Evolutionary conservation across 768 basidiomycete species (phyloP), one percentile per base, ranked within the genome.

Genomic region (Clathrus columnatus): DNA sequence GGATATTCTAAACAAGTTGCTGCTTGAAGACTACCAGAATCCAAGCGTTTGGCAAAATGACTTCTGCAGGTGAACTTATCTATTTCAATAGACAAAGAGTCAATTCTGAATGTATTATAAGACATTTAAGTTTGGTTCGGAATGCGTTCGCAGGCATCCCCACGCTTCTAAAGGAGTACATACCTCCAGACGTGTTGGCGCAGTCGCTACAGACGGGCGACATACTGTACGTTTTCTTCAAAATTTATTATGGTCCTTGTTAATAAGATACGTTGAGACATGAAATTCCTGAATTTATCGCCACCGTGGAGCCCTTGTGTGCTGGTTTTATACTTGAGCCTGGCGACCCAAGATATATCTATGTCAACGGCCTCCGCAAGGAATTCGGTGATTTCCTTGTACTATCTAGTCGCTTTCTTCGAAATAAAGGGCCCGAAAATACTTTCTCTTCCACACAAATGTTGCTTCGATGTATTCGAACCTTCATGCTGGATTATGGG

Each of bases 401-500:
- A 61, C 67, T 73, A 23, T 87, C 88, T 0, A 89, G 90, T 0
- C 71, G 74, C 5, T 78, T 80, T 17, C 67, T 91, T 60, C 77
- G 77, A 30, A 75, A 80, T 57, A 87, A 88, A 67, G 87, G 87
- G 5, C 84, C 86, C 63, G 84, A 87, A 67, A 87, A 85, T 60
- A 85, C 83, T 1, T 81, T 93, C 7, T 91, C 93, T 67, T 83
- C 85, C 5, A 85, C 91, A 17, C 79, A 85, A 60, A 78, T 81
- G 65, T 71, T 89, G 20, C 7, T 59, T 47, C 74, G 79, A 47
- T 82, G 83, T 8, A 80, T 89, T 50, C 77, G 82, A 32, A 83
- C 82, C 4, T 86, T 82, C 64, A 70, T 89, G 75, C 70, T 87
- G 41, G 83, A 87, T 44, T 87, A 88, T 62, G 85, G 84, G 0